Base-by-base conservation (phyloP, 2,329 filamentous ascomycete genomes). In the Clathrospora elynae region DNA sequence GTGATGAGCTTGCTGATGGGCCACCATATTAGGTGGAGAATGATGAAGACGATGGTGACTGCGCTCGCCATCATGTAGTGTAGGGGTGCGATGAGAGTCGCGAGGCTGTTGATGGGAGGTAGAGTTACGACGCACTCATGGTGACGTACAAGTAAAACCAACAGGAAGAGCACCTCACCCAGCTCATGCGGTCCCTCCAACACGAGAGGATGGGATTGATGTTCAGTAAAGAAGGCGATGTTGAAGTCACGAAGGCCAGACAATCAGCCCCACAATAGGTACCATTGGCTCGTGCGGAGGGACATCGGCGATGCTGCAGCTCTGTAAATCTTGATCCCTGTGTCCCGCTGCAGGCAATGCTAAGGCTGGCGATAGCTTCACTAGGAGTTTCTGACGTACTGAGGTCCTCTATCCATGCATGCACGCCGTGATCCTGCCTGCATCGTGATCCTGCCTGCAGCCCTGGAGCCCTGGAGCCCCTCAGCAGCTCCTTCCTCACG, bases 1-100 rank as follows among this genome's bases (percentile, higher is more conserved):
- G 61, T 54, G 39, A 71, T 49, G 40, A 75, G 36, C 42, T 67
- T 64, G 58, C 61, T 68, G 35, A 75, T 36, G 20, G 75, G 57
- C 51, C 71, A 63, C 53, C 67, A 56, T 32, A 70, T 46, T 53
- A 71, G 69, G 55, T 66, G 71, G 19, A 61, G 56, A 33, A 62
- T 45, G 17, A 59, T 55, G 26, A 60, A 46, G 33, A 66, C 49
- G 49, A 64, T 57, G 29, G 61, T 43, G 42, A 63, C 44, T 16
- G 59, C 58, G 33, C 60, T 54, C 41, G 57, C 61, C 67, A 73
- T 46, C 28, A 25, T n/a, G 26, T 71, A 42, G 33, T 42, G 41
- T 16, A 39, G 19, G 35, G 30, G 17, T 24, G 30, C 28, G n/a
- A n/a, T n/a, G n/a, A n/a, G 35, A 10, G 26, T 10, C 16, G 33